phyloP scores from a whole-genome alignment of 192 early-diverging fungal genomes.

The Lunasporangiospora selenospora region DNA sequence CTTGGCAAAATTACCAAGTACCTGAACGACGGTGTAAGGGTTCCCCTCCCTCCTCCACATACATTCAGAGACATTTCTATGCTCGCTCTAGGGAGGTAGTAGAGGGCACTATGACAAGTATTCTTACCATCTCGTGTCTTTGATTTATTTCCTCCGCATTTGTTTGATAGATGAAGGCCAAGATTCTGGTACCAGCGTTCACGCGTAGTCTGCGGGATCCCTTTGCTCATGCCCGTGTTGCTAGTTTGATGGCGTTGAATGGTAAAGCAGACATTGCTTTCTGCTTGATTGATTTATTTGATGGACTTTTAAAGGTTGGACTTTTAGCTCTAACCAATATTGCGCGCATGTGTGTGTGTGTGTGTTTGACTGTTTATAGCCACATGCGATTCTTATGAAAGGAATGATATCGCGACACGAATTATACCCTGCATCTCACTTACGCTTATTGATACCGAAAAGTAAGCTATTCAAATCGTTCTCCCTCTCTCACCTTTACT shows the following conservation, averaged over 20 bases:
- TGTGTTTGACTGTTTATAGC: slow-evolving; percentile 49
- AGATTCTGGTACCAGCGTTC: slow-evolving; percentile 86
- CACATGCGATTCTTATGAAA: slow-evolving; percentile 73
- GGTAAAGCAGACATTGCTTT: slow-evolving; percentile 31
- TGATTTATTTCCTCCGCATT: slow-evolving; percentile 1
- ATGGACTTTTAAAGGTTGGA: not conserved
- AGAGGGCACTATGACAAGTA: not conserved
- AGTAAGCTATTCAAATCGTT: slow-evolving; percentile 49
- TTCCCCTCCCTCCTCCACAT: too few species aligned
- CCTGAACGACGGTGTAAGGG: slow-evolving; percentile 72
- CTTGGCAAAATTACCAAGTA: slow-evolving; percentile 89
- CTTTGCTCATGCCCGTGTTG: slow-evolving; percentile 87
- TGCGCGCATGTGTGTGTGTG: slow-evolving; percentile 8
- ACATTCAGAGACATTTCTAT: too few species aligned
- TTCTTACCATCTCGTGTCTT: not conserved
- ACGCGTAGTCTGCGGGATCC: slow-evolving; percentile 83
- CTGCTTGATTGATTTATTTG: not conserved
- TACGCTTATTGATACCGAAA: slow-evolving; percentile 81
- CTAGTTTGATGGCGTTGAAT: slow-evolving; percentile 80
- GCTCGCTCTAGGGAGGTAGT: too few species aligned
- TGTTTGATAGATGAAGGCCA: slow-evolving; percentile 68
- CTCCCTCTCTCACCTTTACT: not conserved
- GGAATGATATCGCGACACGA: slow-evolving; percentile 71
- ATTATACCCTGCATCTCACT: slow-evolving; percentile 77
- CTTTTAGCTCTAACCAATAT: not conserved